Base-by-base conservation (phyloP, 805 yeast genomes). In the Teunomyces tritomae region DNA sequence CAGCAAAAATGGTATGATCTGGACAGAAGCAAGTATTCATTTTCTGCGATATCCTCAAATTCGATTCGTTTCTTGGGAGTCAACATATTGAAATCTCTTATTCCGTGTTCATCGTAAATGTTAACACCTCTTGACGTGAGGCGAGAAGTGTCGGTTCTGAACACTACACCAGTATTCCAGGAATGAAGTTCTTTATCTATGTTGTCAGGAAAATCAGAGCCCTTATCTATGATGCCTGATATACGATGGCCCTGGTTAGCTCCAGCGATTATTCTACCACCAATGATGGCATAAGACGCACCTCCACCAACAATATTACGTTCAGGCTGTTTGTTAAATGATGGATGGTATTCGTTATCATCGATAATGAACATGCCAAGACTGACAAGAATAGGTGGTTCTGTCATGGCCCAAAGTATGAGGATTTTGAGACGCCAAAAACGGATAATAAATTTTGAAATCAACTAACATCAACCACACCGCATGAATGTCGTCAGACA, bases 281-380 rank as follows among this genome's bases (percentile, higher is more conserved):
- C 97, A 11, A 86, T 68, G 1, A 83, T 78, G 1, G 90, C 90
- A 62, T 78, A 91, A 0, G 92, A 80, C 0, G 96, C 97, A 2
- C 91, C 98, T 2, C 98, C 98, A 0, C 98, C 98, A 41, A 88
- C 73, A 6, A 91, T 74, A 60, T 87, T 63, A 51, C 57, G 62
- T 53, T 70, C 72, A 20, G 68, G 56, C 35, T 49, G 52, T 54
- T 73, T 47, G 48, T 68, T 44, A 52, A 67, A 53, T 45, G 64
- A 55, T 44, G 64, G 61, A 0, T 80, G 76, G 57, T 80, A 83
- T 48, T 80, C 83, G 55, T 90, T 88, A 53, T 89, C 96, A 64
- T 91, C 98, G 13, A 91, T 77, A 57, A 92, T 89, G 67, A 89
- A 86, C 89, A 91, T 85, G 40, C 97, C 98, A 71, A 87, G 71